Base-by-base conservation (phyloP, 305 asterid genomes). In the Caryopteris hybrid region DNA sequence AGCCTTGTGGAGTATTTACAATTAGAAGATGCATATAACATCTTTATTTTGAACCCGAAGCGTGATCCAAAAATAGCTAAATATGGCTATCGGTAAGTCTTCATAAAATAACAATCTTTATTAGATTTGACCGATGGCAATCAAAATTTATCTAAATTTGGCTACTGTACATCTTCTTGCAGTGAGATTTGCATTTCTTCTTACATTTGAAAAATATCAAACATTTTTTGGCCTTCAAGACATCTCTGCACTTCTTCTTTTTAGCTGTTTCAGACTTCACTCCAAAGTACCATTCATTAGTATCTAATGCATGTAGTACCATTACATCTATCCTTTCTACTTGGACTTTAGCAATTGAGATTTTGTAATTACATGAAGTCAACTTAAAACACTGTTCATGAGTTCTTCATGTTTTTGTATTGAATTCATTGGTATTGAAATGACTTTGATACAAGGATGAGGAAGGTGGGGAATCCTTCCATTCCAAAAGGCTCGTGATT, bases 1-100 rank as follows among this genome's bases (percentile, higher is more conserved):
- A 91, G 96, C 79, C 96, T 94, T 61, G 91, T 94, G 78, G 98
- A 94, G 73, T 94, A 94, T 83, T 77, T 94, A 79, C 91, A 89
- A 61, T 72, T 94, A 78, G 96, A 78, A 66, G 85, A 85, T 80
- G 99, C 90, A 56, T 94, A 91, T 79, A 94, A 91, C 70, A 78
- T 94, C 81, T 94, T 91, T 74, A 62, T 94, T 69, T 74, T 94
- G 85, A 94, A 89, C 83, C 98, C 96, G 62, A 94, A 88, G 84
- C 85, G 76, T 31, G 89, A 84, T 71, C 77, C 74, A 9, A 88
- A 83, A 83, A 86, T 80, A 79, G 80, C 83, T 74, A 86, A 84
- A 70, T 94, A 94, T 81, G 99, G 99, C 77, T 94, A 94, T 79
- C 72, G 99, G 99, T 86, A 75, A 58, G 88, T 75, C 43, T 70